Evolutionary conservation across 495 filamentous ascomycete species (phyloP).

Genomic region (Neurospora sp.): DNA sequence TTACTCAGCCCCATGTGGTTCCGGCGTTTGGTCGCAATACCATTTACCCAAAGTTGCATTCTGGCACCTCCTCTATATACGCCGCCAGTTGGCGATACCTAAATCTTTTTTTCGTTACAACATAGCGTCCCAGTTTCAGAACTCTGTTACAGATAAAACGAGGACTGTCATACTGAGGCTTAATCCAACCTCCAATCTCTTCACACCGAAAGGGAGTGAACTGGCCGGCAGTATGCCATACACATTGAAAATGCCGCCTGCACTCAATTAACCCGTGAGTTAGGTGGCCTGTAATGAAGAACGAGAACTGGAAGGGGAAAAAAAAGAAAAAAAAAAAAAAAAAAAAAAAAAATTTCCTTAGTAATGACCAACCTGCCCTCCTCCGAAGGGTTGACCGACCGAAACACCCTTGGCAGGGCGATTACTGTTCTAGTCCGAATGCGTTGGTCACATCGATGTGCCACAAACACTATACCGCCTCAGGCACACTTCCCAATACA

Average conservation of each 20-base stretch:
- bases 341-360: background rate
- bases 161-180: background rate
- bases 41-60: background rate
- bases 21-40: background rate
- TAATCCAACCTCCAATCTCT: background rate
- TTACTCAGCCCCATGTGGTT: background rate
- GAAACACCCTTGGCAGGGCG: background rate
- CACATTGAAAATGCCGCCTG: background rate
- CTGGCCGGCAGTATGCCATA: background rate
- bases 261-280: background rate
- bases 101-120: background rate
- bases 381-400: background rate
- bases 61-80: background rate
- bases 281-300: background rate
- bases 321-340: background rate
- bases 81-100: background rate
- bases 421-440: background rate
- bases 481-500: background rate
- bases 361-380: background rate
- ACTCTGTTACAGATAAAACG: background rate
- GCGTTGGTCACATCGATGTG: background rate
- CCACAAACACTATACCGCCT: background rate
- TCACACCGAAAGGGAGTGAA: background rate
- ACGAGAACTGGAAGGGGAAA: background rate
- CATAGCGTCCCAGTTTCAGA: background rate